Evolutionary conservation across 805 yeast genomes (phyloP).

Genomic region (Hemisphaericaspora nanyangensis): DNA sequence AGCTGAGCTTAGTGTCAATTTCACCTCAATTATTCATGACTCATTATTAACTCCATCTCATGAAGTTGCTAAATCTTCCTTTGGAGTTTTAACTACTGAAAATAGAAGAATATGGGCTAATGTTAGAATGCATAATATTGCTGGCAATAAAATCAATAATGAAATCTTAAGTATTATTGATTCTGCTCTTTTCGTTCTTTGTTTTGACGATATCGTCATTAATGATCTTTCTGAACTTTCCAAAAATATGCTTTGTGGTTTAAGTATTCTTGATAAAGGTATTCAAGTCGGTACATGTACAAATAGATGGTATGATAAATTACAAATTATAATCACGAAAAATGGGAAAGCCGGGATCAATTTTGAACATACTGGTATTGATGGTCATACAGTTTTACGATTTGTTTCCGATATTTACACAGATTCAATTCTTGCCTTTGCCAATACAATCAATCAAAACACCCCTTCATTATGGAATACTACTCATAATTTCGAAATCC

Average conservation of each 20-base stretch:
- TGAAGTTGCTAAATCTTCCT: conserved; percentile 71
- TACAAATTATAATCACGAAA: conserved; percentile 81
- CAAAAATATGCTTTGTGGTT: conserved; percentile 85
- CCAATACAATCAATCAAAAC: conserved; percentile 72
- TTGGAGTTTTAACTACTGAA: conserved; percentile 89
- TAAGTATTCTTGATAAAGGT: conserved; percentile 73
- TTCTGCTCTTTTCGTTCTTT: conserved; percentile 75
- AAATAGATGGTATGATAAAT: conserved; percentile 91
- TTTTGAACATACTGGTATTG: conserved; percentile 93
- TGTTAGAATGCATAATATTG: conserved; percentile 50
- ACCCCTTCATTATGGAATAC: conserved; percentile 65
- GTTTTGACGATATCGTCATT: conserved; percentile 74
- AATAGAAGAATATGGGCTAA: conserved; percentile 85
- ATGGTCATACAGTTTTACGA: conserved; percentile 89
- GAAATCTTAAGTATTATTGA: conserved; percentile 76
- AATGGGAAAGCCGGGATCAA: conserved; percentile 92
- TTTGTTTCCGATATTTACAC: conserved; percentile 89
- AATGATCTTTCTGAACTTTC: conserved; percentile 62
- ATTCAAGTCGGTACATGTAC: conserved; percentile 93
- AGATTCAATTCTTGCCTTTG: conserved; percentile 83
- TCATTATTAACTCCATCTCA: conserved; percentile 49
- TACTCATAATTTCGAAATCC: conserved; percentile 18
- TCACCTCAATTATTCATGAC: conserved; percentile 72
- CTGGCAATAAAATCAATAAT: conserved; percentile 50
- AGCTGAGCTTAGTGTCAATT: conserved; percentile 69